Conservation (phyloP, 2,329 filamentous ascomycete species). For the Cladosporium phlei region DNA sequence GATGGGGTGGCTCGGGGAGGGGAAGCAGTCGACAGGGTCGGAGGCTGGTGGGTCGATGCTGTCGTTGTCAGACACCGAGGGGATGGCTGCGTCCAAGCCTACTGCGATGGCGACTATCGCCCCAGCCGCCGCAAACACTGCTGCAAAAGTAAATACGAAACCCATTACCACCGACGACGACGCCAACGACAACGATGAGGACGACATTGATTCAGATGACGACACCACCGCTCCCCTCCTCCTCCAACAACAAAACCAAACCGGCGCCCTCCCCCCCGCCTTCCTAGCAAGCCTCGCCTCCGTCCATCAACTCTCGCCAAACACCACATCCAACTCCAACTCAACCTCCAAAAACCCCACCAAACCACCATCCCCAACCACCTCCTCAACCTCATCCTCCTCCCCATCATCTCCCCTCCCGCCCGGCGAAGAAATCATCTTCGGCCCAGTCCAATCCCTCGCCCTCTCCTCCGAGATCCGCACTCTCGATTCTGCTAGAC, state of each 20-base stretch:
- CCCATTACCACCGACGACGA: no score
- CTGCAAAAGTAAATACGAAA: no score
- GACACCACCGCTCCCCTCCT: background rate
- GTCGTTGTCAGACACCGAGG: no score
- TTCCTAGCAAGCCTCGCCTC: background rate
- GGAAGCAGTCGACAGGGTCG: no score
- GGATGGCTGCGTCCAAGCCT: no score
- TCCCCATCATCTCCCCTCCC: background rate
- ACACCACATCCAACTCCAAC: background rate
- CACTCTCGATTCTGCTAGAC: background rate
- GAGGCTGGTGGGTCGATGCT: no score
- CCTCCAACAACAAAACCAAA: background rate
- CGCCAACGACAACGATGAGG: background rate
- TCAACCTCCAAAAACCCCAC: background rate
- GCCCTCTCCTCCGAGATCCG: background rate
- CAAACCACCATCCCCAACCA: background rate
- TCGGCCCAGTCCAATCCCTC: background rate
- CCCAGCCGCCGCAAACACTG: no score
- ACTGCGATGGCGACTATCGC: no score
- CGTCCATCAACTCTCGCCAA: no score
- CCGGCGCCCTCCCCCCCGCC: background rate
- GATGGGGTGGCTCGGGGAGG: no score
- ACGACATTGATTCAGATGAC: background rate
- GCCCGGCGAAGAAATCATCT: background rate
- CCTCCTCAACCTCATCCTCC: background rate